These are phyloP conservation scores for Elsinoe australis DNA, from an alignment of 2,329 filamentous ascomycete species.

Conservation along the genomic window DNA sequence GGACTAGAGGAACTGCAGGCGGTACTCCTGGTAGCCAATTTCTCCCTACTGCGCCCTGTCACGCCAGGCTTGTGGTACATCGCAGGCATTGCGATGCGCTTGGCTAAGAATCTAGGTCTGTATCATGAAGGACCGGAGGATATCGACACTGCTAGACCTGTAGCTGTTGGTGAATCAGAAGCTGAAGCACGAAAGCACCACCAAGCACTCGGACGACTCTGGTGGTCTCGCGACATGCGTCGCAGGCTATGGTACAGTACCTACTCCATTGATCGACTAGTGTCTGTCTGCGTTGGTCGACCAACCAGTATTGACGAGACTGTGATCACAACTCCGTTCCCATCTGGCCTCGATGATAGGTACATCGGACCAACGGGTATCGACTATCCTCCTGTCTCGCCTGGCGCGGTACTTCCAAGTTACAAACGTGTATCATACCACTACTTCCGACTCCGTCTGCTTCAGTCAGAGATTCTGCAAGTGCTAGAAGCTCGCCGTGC, in stretches of 20 bases:
- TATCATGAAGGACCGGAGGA: conserved; percentile 73
- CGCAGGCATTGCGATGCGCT: conserved; percentile 80
- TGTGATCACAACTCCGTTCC: conserved; percentile 91
- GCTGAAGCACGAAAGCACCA: conserved; percentile 29
- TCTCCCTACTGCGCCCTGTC: conserved; percentile 83
- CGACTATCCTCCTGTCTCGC: conserved; percentile 49
- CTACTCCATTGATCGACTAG: conserved; percentile 88
- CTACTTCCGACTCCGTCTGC: conserved; percentile 77
- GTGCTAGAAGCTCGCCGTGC: conserved; percentile 89
- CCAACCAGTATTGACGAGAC: conserved; percentile 95
- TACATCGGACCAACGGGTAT: conserved; percentile 79
- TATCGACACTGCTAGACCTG: conserved; percentile 45
- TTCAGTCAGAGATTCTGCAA: conserved; percentile 92
- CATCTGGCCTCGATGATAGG: conserved; percentile 77
- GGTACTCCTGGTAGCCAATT: conserved; percentile 82
- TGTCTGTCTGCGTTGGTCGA: conserved; percentile 85
- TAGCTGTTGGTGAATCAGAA: conserved; percentile 34
- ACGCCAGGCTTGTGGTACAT: conserved; percentile 97
- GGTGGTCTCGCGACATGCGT: conserved; percentile 80
- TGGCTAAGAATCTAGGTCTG: conserved; percentile 84
- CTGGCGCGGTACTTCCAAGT: conserved; percentile 45
- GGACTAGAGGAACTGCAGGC: conserved; percentile 87
- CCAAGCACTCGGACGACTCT: conserved; percentile 57
- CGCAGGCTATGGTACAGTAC: conserved; percentile 94
- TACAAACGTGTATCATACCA: conserved; percentile 90